These are phyloP conservation scores for Ceratobasidium sp. DNA, from an alignment of 1,284 basidiomycete genomes.

Conservation along the genomic window DNA sequence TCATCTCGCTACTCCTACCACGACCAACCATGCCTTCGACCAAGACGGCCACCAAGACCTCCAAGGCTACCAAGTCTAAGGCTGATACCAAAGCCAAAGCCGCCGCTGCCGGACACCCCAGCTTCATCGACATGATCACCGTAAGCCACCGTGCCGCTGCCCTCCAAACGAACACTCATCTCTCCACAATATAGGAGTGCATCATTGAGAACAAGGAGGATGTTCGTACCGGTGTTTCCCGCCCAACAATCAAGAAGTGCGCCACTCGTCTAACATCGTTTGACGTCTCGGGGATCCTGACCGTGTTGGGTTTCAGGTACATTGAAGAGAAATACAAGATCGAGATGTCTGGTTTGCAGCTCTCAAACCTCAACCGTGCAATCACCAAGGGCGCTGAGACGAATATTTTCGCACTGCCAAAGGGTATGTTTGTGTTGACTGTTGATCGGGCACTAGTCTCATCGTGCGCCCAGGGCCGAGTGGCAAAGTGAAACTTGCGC, in stretches of 20 bases:
- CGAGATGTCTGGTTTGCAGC: constrained; percentile 41
- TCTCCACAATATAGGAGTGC: constrained; percentile 33
- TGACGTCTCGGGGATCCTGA: constrained; percentile 20
- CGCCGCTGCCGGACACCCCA: constrained; percentile 43
- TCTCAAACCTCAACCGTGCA: constrained; percentile 44
- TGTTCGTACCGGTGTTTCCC: constrained; percentile 46
- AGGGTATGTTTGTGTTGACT: constrained; percentile 40
- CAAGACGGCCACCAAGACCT: constrained; percentile 46
- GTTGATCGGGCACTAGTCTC: not conserved
- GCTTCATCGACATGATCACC: constrained; percentile 48
- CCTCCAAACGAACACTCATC: not conserved
- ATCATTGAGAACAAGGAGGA: constrained; percentile 46
- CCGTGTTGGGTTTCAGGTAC: constrained; percentile 33
- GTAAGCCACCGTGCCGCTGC: constrained; percentile 22
- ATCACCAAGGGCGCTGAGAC: constrained; percentile 45
- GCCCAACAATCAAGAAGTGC: constrained; percentile 47
- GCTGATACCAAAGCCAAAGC: constrained; percentile 42
- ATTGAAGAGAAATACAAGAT: constrained; percentile 46
- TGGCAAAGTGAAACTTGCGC: constrained; percentile 48
- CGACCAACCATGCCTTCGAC: constrained; percentile 21
- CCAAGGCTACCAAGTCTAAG: constrained; percentile 43
- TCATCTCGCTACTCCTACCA: not conserved
- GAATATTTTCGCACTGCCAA: constrained; percentile 46
- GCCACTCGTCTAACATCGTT: constrained; percentile 11
- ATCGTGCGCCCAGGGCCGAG: constrained; percentile 36